Percentiles rank a stretch among this genome's conserved stretches.
Conservation (phyloP, 2,329 filamentous ascomycete species). For the Beauveria australis region DNA sequence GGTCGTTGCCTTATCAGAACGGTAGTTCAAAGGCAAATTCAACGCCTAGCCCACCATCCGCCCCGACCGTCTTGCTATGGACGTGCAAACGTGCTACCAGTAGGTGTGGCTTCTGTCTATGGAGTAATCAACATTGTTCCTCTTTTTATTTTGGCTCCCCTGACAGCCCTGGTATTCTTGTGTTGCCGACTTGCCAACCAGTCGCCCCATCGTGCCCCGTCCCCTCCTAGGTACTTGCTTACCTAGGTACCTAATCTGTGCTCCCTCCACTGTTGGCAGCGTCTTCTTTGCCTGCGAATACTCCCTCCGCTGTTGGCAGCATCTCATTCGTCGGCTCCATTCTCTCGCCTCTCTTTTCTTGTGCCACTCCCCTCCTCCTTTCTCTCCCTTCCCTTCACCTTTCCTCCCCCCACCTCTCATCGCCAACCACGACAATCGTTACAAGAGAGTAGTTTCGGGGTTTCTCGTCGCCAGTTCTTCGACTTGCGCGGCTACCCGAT, state of each 20-base stretch:
- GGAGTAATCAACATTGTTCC: too few relatives aligned
- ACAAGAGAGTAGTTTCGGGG: slow-evolving; percentile 1
- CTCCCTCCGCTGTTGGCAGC: neutral
- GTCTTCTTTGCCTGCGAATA: too few relatives aligned
- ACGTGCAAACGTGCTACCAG: too few relatives aligned
- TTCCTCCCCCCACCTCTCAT: neutral
- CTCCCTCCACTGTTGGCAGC: neutral
- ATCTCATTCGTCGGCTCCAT: slow-evolving; percentile 2
- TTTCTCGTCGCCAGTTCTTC: neutral
- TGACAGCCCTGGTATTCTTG: too few relatives aligned
- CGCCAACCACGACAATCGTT: slow-evolving; percentile 6
- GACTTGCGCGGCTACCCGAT: neutral
- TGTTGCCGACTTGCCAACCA: neutral
- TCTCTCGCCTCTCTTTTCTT: slow-evolving; percentile 7
- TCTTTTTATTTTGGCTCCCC: too few relatives aligned
- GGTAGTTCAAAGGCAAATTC: neutral
- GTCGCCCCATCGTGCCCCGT: neutral
- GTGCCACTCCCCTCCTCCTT: neutral
- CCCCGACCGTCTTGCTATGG: neutral
- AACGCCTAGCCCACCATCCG: neutral
- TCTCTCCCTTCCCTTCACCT: neutral
- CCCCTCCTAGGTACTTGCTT: neutral
- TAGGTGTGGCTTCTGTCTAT: too few relatives aligned
- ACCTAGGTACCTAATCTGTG: neutral
- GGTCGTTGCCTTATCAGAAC: too few relatives aligned